Evolutionary conservation across 257 asterid species (phyloP), one percentile per base, ranked within the genome.

Genomic region (Lycium ferocissimum): DNA sequence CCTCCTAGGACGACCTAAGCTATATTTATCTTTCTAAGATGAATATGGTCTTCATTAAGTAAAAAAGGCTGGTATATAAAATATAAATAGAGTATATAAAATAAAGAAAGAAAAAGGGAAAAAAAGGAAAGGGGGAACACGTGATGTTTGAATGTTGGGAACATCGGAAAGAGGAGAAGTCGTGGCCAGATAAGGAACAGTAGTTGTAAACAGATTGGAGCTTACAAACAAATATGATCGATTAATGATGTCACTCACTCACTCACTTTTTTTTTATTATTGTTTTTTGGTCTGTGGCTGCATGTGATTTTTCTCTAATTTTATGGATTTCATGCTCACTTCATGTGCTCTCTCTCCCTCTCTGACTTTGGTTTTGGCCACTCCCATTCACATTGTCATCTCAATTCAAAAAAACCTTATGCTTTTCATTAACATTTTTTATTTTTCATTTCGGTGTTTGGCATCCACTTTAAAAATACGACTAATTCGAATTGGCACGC

Each of bases 101-200:
- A 6, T 35, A 49, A 75, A 62, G 1, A 37, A 5, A 33, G 3
- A 56, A 82, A 26, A 20, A 26, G 17, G 49, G 15, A 9, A 9
- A 17, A 78, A 78, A 49, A 13, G 80, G 58, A 2, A 20, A 22
- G 66, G 59, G 57, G 8, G 38, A 82, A 65, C 63, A 71, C 62
- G 87, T 84, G 87, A 85, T 89, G 93, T 90, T 88, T 88, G 92
- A 89, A 87, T 86, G 89, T 89, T 86, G 88, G 91, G 81, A 47
- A 85, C 92, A 91, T 87, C 5, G 85, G 80, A 85, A 88, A 89
- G 91, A 84, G 86, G 89, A 43, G 70, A 87, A 84, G 85, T 86
- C 83, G 89, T 87, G 89, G 91, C 85, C 92, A 91, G 90, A 90
- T 63, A 86, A 70, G 90, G 83, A 45, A 49, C 20, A 35, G 78